Percentiles rank a stretch among this genome's conserved stretches.
These are phyloP conservation scores for Salix purpurea DNA, from an alignment of 345 rosid genomes.

Conservation along the genomic window DNA sequence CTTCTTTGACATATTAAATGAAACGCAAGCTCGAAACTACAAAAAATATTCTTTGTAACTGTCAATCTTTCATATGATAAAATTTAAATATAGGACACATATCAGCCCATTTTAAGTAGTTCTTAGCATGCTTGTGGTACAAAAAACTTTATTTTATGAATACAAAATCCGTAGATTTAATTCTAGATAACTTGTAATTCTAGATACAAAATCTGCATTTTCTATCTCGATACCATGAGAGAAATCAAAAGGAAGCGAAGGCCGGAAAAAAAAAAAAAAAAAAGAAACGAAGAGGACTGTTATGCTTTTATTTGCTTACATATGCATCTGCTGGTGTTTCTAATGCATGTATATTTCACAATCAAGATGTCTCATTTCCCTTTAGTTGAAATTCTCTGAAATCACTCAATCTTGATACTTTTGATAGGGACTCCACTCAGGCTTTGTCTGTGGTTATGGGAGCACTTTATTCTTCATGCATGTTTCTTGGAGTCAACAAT, in stretches of 20 bases:
- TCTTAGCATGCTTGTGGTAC: not conserved
- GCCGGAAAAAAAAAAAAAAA: not conserved
- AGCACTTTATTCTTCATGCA: conserved; percentile 74
- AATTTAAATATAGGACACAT: not conserved
- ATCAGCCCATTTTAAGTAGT: not conserved
- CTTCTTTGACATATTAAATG: not conserved
- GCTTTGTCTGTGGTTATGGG: conserved; percentile 66
- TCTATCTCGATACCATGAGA: not conserved
- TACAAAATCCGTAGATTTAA: too few species aligned
- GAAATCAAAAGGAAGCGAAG: not conserved
- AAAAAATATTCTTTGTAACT: not conserved
- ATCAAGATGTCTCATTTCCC: not conserved
- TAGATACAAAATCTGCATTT: not conserved
- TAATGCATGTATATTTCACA: not conserved
- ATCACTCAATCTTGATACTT: not conserved
- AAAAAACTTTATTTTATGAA: not conserved
- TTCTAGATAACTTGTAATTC: too few species aligned
- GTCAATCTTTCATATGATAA: not conserved
- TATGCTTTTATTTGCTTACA: too few species aligned
- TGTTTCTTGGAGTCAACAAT: conserved; percentile 83
- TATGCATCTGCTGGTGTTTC: not conserved
- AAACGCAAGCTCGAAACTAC: not conserved
- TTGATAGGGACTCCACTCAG: conserved; percentile 47
- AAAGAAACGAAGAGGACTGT: not conserved
- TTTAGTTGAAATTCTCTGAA: not conserved